Base-by-base conservation (phyloP, 2,329 filamentous ascomycete genomes). In the Trichoderma afroharzianum region DNA sequence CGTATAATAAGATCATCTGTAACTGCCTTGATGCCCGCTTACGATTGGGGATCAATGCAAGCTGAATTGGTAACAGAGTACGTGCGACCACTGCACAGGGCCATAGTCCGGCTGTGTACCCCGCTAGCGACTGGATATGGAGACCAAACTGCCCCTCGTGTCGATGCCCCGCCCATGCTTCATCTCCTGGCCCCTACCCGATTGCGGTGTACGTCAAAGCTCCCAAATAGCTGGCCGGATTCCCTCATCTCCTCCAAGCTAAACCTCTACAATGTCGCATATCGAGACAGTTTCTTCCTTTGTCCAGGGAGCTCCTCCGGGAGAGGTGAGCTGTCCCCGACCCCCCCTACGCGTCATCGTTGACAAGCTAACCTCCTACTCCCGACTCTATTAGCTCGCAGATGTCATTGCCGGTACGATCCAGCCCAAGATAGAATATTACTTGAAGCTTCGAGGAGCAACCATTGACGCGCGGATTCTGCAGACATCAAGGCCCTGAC, bases 301-400 rank as follows among this genome's bases (percentile, higher is more conserved):
- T 82, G 91, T 99, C 75, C 91, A 97, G 85, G 93, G 94, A 79
- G 94, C 96, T 78, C 96, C 96, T 62, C 96, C 96, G 26, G 96
- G 96, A 86, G 96, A 99, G 92, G 95, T 97, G 61, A 57, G 33
- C 58, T 57, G 18, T 32, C 9, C 9, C 12, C 21, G 5, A 18
- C 9, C 14, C 14, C 21, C 12, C 47, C 69, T 73, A 69, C 70
- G 70, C 72, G 72, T 75, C 74, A 73, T 68, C 70, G 64, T 47
- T 63, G 33, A 39, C 69, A 21, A 76, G 77, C 80, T 82, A 79
- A 82, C 74, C 58, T 66, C 59, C 9, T 3, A n/a, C 3, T 18
- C 8, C 15, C n/a, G 32, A 18, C 4, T 21, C 7, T 18, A 71
- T 57, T 73, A 97, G 94, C 91, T 98, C 76, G 88, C 90, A 82